Conservation (phyloP, 2,329 filamentous ascomycete genomes). For the Ophiostoma australiae region DNA sequence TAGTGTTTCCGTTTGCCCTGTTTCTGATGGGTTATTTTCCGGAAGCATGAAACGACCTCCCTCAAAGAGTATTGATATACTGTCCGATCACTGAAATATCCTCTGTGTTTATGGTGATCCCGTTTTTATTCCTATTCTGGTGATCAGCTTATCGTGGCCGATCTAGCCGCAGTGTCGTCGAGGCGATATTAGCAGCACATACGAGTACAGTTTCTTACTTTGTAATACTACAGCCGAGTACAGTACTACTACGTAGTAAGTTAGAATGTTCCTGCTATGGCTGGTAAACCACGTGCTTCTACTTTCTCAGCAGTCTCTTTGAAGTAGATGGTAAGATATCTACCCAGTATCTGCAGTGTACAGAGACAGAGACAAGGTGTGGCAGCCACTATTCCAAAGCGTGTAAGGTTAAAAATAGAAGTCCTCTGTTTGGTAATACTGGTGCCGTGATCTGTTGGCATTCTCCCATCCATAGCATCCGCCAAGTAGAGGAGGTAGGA, state of each 20-base stretch:
- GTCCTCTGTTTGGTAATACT: background rate
- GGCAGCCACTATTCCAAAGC: background rate
- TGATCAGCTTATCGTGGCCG: background rate
- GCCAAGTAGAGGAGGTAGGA: background rate
- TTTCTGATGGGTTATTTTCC: background rate
- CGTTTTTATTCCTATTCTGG: background rate
- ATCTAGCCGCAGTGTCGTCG: background rate
- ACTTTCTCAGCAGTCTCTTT: background rate
- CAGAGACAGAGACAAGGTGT: background rate
- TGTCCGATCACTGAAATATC: background rate
- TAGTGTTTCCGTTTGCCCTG: background rate
- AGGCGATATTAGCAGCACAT: too few species aligned
- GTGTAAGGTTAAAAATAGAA: background rate
- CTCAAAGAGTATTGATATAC: background rate
- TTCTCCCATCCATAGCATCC: slow-evolving; percentile 2
- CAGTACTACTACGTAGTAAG: too few species aligned
- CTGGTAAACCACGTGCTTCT: background rate
- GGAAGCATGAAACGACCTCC: background rate
- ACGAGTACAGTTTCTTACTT: too few species aligned
- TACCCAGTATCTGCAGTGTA: background rate
- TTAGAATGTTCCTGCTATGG: too few species aligned
- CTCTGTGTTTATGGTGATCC: too few species aligned
- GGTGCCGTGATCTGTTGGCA: background rate
- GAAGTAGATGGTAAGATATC: background rate
- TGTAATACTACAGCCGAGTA: too few species aligned